A percentile compares a stretch with the other conserved stretches of the same genome.
Evolutionary conservation across 352 stramenopile genomes (phyloP).

Genomic region (Pilasporangium apinafurcum): DNA sequence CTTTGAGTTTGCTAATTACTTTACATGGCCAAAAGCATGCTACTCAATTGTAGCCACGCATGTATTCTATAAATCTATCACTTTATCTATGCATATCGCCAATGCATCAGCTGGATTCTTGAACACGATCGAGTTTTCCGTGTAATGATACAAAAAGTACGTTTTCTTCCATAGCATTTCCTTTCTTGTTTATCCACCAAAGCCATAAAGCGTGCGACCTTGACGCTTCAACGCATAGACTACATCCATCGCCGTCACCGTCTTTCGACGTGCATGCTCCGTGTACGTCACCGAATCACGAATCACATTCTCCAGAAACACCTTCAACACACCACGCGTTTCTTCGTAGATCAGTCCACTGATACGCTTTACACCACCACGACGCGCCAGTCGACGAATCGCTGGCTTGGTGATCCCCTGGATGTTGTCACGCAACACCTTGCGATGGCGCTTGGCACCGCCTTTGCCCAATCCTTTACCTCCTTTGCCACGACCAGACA

Average conservation of each 20-base stretch:
- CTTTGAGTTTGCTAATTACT: too few species aligned
- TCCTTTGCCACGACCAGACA: constrained; percentile 91
- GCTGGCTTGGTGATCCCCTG: constrained; percentile 96
- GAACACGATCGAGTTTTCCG: too few species aligned
- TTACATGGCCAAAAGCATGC: too few species aligned
- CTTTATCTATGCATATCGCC: too few species aligned
- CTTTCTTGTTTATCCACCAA: constrained; percentile 33
- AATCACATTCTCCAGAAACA: constrained; percentile 73
- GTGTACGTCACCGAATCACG: constrained; percentile 85
- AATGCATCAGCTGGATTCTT: too few species aligned
- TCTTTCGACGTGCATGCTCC: constrained; percentile 85
- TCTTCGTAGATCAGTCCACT: constrained; percentile 60
- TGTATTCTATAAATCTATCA: too few species aligned
- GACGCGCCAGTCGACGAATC: constrained; percentile 41
- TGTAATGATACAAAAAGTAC: too few species aligned
- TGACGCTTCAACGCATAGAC: constrained; percentile 92
- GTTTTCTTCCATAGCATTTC: too few species aligned
- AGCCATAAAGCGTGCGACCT: constrained; percentile 89
- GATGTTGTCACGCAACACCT: constrained; percentile 97
- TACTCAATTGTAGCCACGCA: too few species aligned
- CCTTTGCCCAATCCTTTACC: constrained; percentile 95
- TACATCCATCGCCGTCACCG: constrained; percentile 90
- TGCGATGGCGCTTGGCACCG: constrained; percentile 95
- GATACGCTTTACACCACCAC: constrained; percentile 49
- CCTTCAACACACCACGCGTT: constrained; percentile 56